phyloP scores from a whole-genome alignment of 2,329 filamentous ascomycete genomes.

The Pseudopyrenochaeta lycopersici region DNA sequence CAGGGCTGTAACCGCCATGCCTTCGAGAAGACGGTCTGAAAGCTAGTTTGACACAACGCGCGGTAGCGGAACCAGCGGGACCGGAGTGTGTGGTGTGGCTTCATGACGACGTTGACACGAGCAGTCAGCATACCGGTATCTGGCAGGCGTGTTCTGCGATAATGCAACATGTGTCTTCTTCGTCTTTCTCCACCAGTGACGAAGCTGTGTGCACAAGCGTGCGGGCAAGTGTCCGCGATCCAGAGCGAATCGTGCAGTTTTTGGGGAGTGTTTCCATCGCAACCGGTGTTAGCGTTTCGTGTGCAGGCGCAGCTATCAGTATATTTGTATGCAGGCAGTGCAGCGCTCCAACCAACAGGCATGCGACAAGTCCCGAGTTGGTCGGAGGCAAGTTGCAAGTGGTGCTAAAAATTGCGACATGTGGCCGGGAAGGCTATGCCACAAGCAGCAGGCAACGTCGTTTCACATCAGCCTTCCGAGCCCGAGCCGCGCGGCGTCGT shows the following conservation, averaged over 20 bases:
- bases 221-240: too few species aligned
- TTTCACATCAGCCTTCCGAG: conserved; percentile 30
- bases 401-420: conserved; percentile 27
- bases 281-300: neutral
- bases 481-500: conserved; percentile 20
- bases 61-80: neutral
- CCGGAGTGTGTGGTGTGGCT: neutral
- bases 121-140: too few species aligned
- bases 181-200: too few species aligned
- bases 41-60: neutral
- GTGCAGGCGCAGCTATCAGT: neutral
- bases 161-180: too few species aligned
- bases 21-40: neutral
- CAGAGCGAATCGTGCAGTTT: neutral
- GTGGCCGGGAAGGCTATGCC: conserved; percentile 21
- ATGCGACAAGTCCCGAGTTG: neutral
- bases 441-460: conserved; percentile 13
- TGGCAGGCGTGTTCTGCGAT: too few species aligned
- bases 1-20: neutral
- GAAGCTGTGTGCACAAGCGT: too few species aligned
- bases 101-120: too few species aligned
- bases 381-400: neutral
- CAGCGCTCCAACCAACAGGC: conserved; percentile 3
- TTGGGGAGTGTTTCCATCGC: neutral
- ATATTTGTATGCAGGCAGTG: neutral